Evolutionary conservation across 1,284 basidiomycete genomes (phyloP).

Genomic region (Trichosporon inkin): DNA sequence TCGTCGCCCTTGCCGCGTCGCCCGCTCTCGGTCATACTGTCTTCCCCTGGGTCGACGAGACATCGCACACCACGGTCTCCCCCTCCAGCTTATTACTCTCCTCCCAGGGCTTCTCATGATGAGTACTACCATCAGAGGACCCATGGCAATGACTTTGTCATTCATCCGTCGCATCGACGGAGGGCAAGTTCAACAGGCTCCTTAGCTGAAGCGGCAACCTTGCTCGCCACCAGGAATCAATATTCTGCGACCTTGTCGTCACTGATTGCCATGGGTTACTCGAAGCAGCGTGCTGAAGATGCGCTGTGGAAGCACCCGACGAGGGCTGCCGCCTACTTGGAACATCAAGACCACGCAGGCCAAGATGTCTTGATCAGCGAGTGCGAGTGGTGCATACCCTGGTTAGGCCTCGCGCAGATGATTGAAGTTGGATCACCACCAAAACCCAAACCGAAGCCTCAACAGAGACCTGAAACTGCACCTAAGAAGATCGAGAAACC

Average conservation of each 20-base stretch:
- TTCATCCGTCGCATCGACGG: not conserved
- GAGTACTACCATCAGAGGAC: slow-evolving; percentile 1
- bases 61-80: not conserved
- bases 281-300: slow-evolving; percentile 2
- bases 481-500: slow-evolving; percentile 4
- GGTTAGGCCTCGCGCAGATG: slow-evolving; percentile 1
- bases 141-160: not conserved
- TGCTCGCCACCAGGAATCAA: not conserved
- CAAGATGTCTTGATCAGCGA: not conserved
- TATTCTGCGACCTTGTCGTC: not conserved
- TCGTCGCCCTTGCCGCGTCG: not conserved
- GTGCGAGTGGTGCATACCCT: slow-evolving; percentile 6
- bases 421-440: slow-evolving; percentile 1
- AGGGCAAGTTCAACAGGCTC: not conserved
- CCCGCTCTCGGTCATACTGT: not conserved
- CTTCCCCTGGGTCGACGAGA: not conserved
- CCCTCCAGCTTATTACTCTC: not conserved
- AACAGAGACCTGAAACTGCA: not conserved
- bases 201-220: not conserved
- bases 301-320: slow-evolving; percentile 1
- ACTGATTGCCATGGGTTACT: not conserved
- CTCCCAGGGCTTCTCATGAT: not conserved
- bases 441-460: not conserved
- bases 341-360: slow-evolving; percentile 2
- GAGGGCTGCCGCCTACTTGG: not conserved